A percentile compares a stretch with the other conserved stretches of the same genome.
Conservation (phyloP, 2,329 filamentous ascomycete species). For the Whalleya microplaca region DNA sequence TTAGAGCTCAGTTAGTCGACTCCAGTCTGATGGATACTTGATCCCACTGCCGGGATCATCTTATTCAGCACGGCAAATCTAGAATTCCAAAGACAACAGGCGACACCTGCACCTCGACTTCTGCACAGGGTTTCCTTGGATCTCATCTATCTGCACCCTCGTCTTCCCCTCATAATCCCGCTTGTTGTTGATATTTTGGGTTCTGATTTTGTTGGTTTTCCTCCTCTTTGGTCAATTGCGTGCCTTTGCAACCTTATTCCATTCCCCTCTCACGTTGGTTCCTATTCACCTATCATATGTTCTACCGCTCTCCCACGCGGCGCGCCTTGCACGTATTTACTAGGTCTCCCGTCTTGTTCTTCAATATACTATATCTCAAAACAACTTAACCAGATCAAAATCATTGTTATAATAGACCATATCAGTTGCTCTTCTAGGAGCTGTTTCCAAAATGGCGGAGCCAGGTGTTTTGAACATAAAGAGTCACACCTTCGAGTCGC, state of each 20-base stretch:
- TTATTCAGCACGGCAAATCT: constrained; percentile 7
- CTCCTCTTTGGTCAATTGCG: constrained; percentile 11
- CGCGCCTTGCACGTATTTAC: constrained; percentile 5
- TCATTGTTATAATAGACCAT: not conserved
- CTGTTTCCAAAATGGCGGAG: constrained; percentile 16
- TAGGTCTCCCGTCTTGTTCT: constrained; percentile 3
- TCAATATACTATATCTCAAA: constrained; percentile 15
- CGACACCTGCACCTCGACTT: constrained; percentile 1
- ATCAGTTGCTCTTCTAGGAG: not conserved
- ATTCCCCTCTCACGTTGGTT: constrained; percentile 7
- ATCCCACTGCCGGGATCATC: constrained; percentile 5
- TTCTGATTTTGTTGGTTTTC: constrained; percentile 17
- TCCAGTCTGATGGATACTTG: constrained; percentile 11
- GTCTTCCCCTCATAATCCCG: constrained; percentile 22
- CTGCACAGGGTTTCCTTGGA: constrained; percentile 32
- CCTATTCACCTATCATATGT: constrained; percentile 14
- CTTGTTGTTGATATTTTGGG: constrained; percentile 16
- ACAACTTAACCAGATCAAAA: not conserved
- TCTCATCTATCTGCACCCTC: constrained; percentile 16
- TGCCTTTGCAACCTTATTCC: constrained; percentile 11
- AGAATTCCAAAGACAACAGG: constrained; percentile 9
- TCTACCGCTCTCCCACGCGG: constrained; percentile 1
- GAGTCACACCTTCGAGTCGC: constrained; percentile 35
- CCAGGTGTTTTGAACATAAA: constrained; percentile 16
- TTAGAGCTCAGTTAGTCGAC: constrained; percentile 18